Evolutionary conservation across 2,329 filamentous ascomycete genomes (phyloP).

Genomic region (Cladosporium sp.): DNA sequence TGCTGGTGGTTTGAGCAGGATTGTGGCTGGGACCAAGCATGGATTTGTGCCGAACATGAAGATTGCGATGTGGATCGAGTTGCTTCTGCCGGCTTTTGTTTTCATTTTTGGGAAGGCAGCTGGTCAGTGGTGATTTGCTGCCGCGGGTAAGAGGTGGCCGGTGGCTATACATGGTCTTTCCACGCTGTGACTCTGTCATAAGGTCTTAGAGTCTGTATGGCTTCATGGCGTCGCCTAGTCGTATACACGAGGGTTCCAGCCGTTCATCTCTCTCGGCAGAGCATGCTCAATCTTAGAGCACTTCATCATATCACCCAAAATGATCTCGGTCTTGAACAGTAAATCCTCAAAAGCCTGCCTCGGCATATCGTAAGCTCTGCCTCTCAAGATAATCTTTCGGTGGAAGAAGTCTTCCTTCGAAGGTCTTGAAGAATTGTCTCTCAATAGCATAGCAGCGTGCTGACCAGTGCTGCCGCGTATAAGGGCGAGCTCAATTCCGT

Average conservation of each 20-base stretch:
- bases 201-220: not conserved
- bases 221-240: not conserved
- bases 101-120: not conserved
- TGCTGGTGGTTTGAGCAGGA: not conserved
- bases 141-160: not conserved
- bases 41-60: not conserved
- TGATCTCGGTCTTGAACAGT: not conserved
- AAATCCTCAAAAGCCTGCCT: constrained; percentile 1
- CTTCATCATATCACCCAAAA: constrained; percentile 3
- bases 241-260: not conserved
- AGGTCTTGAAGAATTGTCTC: not conserved
- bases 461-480: not conserved
- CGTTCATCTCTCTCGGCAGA: not conserved
- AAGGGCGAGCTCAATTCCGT: constrained; percentile 1
- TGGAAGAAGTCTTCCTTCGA: not conserved
- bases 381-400: constrained; percentile 1
- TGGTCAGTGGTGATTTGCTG: not conserved
- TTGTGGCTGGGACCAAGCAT: not conserved
- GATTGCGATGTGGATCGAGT: not conserved
- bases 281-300: not conserved
- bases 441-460: constrained; percentile 1
- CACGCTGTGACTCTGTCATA: not conserved
- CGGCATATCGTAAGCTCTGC: not conserved
- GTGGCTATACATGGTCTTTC: not conserved
- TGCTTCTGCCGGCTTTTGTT: not conserved